Base-by-base conservation (phyloP, 169 alveolate genomes). In the Amoebophrya sp. region DNA sequence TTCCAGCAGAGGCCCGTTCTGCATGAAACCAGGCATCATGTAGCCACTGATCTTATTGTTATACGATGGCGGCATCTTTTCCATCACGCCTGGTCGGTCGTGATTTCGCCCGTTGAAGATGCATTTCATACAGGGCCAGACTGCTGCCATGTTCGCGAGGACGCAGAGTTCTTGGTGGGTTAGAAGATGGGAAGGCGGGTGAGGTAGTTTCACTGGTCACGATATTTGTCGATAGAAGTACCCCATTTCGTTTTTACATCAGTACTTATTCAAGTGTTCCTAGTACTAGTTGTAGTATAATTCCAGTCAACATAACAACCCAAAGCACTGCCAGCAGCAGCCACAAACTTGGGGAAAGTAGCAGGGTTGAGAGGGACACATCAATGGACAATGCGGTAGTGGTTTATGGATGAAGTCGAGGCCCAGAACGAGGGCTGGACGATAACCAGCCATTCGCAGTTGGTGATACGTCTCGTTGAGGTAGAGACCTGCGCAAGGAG, bases 291-390 rank as follows among this genome's bases (percentile, higher is more conserved):
- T n/a, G n/a, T n/a, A n/a, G n/a, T n/a, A n/a, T n/a, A n/a, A n/a
- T n/a, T n/a, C n/a, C n/a, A n/a, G n/a, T n/a, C n/a, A n/a, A n/a
- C n/a, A n/a, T n/a, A n/a, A n/a, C 83, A 65, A 36, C 83, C 83
- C 83, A 36, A 65, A 65, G 83, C 83, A 65, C 83, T 65, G 83
- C 33, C 26, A 65, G 83, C 83, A 65, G 83, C 83, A 65, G 83
- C 36, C 83, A 36, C 83, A 65, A 26, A 6, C 1, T 36, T 65
- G 83, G 39, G 83, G 83, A 36, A 65, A 65, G 83, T 65, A 65
- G 83, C 83, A 65, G 83, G 83, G 83, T 36, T 65, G 83, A 29
- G 83, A 1, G 39, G 83, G 83, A 18, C 83, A 65, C 38, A 26
- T 26, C 33, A 65, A 36, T 36, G 83, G 83, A 36, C 83, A 65